Conservation (phyloP, 805 yeast genomes). For the Grigorovia transvaalensis region DNA sequence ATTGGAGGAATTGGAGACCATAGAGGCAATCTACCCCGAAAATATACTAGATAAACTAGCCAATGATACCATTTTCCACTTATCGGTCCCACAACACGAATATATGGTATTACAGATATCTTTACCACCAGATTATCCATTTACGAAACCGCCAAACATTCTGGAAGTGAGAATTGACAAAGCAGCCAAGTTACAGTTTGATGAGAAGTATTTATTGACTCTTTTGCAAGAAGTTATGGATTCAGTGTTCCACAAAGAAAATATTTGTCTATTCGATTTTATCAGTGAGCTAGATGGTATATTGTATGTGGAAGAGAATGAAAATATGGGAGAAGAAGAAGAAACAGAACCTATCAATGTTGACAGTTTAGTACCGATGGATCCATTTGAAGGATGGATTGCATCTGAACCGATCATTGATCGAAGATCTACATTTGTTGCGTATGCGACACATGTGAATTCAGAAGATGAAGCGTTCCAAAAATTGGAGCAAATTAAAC, state of each 20-base stretch:
- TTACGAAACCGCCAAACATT: constrained; percentile 45
- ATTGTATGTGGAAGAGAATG: constrained; percentile 29
- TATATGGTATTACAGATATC: constrained; percentile 52
- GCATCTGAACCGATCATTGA: constrained; percentile 71
- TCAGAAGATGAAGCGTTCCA: constrained; percentile 59
- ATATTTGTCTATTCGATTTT: constrained; percentile 73
- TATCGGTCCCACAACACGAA: constrained; percentile 53
- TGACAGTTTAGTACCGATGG: constrained; percentile 16
- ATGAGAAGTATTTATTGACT: constrained; percentile 39
- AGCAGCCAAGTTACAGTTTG: constrained; percentile 22
- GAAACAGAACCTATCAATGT: constrained; percentile 5
- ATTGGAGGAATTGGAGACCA: constrained; percentile 66
- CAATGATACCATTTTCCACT: constrained; percentile 31
- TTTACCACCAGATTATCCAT: constrained; percentile 67
- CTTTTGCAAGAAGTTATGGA: constrained; percentile 43
- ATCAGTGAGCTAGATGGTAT: constrained; percentile 55
- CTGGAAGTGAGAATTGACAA: constrained; percentile 36
- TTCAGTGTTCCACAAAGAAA: constrained; percentile 43
- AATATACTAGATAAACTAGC: constrained; percentile 31
- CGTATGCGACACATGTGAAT: constrained; percentile 52
- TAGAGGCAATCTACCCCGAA: constrained; percentile 80
- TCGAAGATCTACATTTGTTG: constrained; percentile 78
- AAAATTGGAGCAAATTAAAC: constrained; percentile 40
- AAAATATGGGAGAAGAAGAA: constrained; percentile 18
- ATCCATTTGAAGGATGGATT: constrained; percentile 64